Evolutionary conservation across 257 asterid species (phyloP).

Genomic region (Eustoma russellianum): DNA sequence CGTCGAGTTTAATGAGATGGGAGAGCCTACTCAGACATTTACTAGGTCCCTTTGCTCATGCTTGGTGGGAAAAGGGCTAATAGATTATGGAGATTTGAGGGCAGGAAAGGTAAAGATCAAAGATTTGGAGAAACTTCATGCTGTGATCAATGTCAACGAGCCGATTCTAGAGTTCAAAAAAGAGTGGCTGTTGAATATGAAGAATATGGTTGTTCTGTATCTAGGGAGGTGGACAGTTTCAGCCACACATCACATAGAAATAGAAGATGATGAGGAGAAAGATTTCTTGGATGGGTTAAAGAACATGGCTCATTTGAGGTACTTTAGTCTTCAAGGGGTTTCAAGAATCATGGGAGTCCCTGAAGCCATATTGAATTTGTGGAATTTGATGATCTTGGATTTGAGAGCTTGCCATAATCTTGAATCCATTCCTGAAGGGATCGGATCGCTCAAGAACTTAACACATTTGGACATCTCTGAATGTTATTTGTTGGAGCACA

Average conservation of each 20-base stretch:
- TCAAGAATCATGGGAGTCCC: slow-evolving; percentile 32
- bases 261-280: slow-evolving; percentile 25
- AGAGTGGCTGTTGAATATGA: slow-evolving; percentile 33
- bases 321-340: slow-evolving; percentile 42
- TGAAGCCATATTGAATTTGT: slow-evolving; percentile 17
- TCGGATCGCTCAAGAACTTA: slow-evolving; percentile 17
- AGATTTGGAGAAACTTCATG: slow-evolving; percentile 30
- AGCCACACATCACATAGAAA: slow-evolving; percentile 31
- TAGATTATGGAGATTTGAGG: slow-evolving; percentile 18
- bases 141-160: slow-evolving; percentile 35
- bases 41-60: slow-evolving; percentile 20
- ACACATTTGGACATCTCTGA: slow-evolving; percentile 45
- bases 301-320: slow-evolving; percentile 17
- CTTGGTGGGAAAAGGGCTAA: slow-evolving; percentile 30
- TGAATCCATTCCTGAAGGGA: slow-evolving; percentile 26
- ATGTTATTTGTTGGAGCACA: slow-evolving; percentile 35
- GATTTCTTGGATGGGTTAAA: slow-evolving; percentile 19
- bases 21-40: slow-evolving; percentile 25
- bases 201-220: slow-evolving; percentile 25
- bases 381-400: slow-evolving; percentile 22
- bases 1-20: slow-evolving; percentile 20
- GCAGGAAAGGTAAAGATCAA: background rate
- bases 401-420: slow-evolving; percentile 39
- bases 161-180: slow-evolving; percentile 22
- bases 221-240: slow-evolving; percentile 33